phyloP scores from a whole-genome alignment of 1,139 yeast genomes.

The Zygoascus meyerae region DNA sequence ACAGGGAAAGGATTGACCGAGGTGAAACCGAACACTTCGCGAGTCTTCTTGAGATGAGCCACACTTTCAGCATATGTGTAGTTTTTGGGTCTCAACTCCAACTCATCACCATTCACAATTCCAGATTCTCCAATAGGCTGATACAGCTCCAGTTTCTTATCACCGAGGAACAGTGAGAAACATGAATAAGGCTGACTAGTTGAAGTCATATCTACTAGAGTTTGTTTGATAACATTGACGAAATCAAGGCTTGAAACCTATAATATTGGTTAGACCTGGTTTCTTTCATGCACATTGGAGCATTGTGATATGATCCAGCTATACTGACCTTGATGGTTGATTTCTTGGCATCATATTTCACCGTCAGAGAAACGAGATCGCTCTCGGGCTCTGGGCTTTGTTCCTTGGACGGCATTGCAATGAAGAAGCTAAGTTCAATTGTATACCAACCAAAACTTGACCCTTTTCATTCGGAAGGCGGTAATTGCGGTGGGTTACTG shows the following conservation, averaged over 20 bases:
- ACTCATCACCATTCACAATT: slow-evolving; percentile 27
- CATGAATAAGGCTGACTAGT: slow-evolving; percentile 55
- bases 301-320: neutral
- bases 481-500: too few species aligned
- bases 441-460: too few species aligned
- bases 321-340: slow-evolving; percentile 3
- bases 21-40: slow-evolving; percentile 43
- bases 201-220: slow-evolving; percentile 49
- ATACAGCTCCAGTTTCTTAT: slow-evolving; percentile 32
- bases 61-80: slow-evolving; percentile 45
- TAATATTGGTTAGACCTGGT: neutral
- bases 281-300: neutral
- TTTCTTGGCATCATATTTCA: neutral
- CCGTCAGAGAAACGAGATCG: slow-evolving; percentile 2
- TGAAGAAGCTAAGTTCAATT: too few species aligned
- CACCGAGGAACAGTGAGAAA: slow-evolving; percentile 45
- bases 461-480: too few species aligned
- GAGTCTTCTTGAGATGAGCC: slow-evolving; percentile 42
- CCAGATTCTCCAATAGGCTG: slow-evolving; percentile 27
- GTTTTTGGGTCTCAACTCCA: slow-evolving; percentile 36
- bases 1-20: slow-evolving; percentile 29
- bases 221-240: slow-evolving; percentile 53
- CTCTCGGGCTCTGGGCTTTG: slow-evolving; percentile 1
- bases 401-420: neutral
- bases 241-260: slow-evolving; percentile 37